Evolutionary conservation across 805 yeast species (phyloP), one percentile per base, ranked within the genome.

Genomic region (Wickerhamomyces ciferrii): DNA sequence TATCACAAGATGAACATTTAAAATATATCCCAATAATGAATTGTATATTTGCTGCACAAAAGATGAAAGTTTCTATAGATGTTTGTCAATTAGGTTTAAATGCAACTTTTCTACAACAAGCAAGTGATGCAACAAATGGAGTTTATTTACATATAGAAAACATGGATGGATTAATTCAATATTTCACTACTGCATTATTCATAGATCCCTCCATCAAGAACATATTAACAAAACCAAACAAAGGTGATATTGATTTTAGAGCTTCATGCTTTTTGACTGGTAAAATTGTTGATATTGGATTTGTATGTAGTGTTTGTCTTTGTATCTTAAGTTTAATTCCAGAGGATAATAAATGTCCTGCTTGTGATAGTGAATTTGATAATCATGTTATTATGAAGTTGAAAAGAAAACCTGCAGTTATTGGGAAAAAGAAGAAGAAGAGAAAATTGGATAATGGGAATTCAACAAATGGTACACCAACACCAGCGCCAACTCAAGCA

Each of bases 1-100:
- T 89, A 23, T 80, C 84, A 52, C 88, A 81, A 51, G 90, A 88
- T 55, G 82, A 80, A 46, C 80, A 89, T 5, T 71, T 88, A 44
- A 88, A 87, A 48, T 95, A 94, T 63, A 87, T 92, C 39, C 87
- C 97, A 5, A 83, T 89, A 39, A 94, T 94, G 98, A 94, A 94
- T 65, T 77, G 94, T 49, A 92, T 94, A 27, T 94, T 94, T 67
- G 92, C 97, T 0, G 96, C 98, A 0, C 97, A 94, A 55, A 92
- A 91, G 64, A 78, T 86, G 85, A 84, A 82, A 55, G 79, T 91
- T 17, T 86, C 97, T 2, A 81, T 94, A 20, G 98, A 94, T 63
- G 91, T 91, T 13, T 92, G 96, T 49, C 90, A 91, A 58, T 69
- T 94, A 25, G 84, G 84, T 1, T 61, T 63, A 2, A 79, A 79